These are phyloP conservation scores for Licmophora abbreviata DNA, from an alignment of 108 stramenopile genomes.

Conservation along the genomic window DNA sequence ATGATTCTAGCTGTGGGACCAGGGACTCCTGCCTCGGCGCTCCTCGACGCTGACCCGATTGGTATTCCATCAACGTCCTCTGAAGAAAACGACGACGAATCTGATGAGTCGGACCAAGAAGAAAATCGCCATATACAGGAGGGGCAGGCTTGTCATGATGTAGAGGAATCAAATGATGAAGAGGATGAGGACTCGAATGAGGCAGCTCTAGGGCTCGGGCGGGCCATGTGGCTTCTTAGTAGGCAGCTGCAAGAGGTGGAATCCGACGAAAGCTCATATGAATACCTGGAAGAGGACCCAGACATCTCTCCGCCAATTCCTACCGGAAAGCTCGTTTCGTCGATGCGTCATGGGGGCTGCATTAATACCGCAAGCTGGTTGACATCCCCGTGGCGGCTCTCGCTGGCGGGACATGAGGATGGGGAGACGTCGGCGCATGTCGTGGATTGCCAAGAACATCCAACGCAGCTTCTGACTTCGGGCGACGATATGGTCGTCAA, in stretches of 20 bases:
- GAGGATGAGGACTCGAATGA: slow-evolving; percentile 27
- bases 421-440: slow-evolving; percentile 1
- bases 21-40: slow-evolving; percentile 51
- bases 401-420: slow-evolving; percentile 7
- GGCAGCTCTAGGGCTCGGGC: too few relatives aligned
- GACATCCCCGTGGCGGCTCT: slow-evolving; percentile 60
- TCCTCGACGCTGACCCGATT: slow-evolving; percentile 4
- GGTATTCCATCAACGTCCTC: neutral
- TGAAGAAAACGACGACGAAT: neutral
- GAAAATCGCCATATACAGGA: slow-evolving; percentile 3
- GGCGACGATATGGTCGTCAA: slow-evolving; percentile 70
- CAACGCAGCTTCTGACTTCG: slow-evolving; percentile 69
- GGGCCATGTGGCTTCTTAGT: too few relatives aligned
- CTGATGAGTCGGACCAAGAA: neutral
- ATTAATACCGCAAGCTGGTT: slow-evolving; percentile 84
- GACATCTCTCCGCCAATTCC: neutral
- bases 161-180: slow-evolving; percentile 21
- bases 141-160: slow-evolving; percentile 12
- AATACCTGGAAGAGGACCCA: neutral
- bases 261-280: neutral
- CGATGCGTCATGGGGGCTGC: slow-evolving; percentile 72
- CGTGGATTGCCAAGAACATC: slow-evolving; percentile 23
- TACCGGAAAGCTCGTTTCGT: slow-evolving; percentile 1
- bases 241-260: too few relatives aligned
- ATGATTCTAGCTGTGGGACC: slow-evolving; percentile 72